Percentiles rank a stretch among this genome's conserved stretches.
phyloP scores from a whole-genome alignment of 1,139 yeast species.

The Blastobotrys illinoisensis region DNA sequence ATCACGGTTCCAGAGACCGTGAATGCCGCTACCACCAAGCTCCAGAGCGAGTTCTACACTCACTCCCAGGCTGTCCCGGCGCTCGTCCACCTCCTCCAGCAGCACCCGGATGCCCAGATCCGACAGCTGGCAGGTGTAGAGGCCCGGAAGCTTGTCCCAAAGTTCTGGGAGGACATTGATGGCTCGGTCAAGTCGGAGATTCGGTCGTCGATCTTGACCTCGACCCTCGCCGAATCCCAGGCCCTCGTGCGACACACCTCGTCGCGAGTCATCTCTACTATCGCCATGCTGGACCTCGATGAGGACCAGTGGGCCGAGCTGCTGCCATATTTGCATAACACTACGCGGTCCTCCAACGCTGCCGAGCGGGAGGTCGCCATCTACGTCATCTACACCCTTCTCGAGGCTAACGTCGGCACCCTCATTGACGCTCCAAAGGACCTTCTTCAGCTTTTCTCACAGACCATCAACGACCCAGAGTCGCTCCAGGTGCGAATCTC shows the following conservation, averaged over 20 bases:
- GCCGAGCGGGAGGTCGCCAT: constrained; percentile 79
- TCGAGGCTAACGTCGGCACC: constrained; percentile 63
- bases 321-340: constrained; percentile 63
- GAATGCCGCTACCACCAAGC: constrained; percentile 73
- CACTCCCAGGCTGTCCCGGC: constrained; percentile 74
- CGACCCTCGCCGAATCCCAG: constrained; percentile 59
- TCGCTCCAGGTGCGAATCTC: constrained; percentile 73
- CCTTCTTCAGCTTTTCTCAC: constrained; percentile 61
- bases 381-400: constrained; percentile 67
- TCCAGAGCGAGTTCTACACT: constrained; percentile 70
- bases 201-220: constrained; percentile 60
- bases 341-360: constrained; percentile 53
- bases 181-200: constrained; percentile 39
- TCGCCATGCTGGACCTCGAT: constrained; percentile 70
- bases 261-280: constrained; percentile 83
- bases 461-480: constrained; percentile 59
- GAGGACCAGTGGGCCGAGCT: constrained; percentile 71
- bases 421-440: constrained; percentile 59
- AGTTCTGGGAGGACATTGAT: constrained; percentile 56
- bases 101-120: constrained; percentile 54
- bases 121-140: constrained; percentile 91
- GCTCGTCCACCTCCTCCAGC: constrained; percentile 72
- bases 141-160: constrained; percentile 73
- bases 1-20: constrained; percentile 77
- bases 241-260: constrained; percentile 81